Evolutionary conservation across 805 yeast species (phyloP).

Genomic region (Candida tibetensis): DNA sequence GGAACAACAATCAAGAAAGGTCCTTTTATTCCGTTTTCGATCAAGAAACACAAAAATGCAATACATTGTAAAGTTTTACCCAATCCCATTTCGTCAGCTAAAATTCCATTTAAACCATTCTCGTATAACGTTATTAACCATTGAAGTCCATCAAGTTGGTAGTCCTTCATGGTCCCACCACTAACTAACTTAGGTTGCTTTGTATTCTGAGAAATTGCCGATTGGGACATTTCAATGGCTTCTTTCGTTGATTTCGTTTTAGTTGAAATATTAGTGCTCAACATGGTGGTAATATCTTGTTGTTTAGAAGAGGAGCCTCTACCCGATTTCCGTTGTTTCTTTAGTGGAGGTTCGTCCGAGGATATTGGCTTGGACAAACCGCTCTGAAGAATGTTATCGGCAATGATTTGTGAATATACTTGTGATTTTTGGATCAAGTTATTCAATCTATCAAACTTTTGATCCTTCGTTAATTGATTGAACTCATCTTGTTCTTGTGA

Average conservation of each 20-base stretch:
- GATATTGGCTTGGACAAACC: conserved; percentile 26
- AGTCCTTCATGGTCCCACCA: conserved; percentile 66
- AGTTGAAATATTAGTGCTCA: conserved; percentile 15
- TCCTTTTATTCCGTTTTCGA: conserved; percentile 75
- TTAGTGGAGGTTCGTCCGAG: conserved; percentile 18
- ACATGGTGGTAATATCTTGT: conserved; percentile 12
- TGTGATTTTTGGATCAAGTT: conserved; percentile 84
- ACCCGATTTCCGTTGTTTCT: conserved; percentile 16
- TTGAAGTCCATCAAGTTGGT: conserved; percentile 86
- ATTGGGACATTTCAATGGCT: conserved; percentile 27
- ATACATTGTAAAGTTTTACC: conserved; percentile 93
- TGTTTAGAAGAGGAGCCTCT: conserved; percentile 38
- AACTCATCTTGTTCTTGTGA: conserved; percentile 37
- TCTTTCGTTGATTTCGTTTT: conserved; percentile 17
- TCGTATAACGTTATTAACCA: conserved; percentile 89
- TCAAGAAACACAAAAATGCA: conserved; percentile 67
- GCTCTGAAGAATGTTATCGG: conserved; percentile 66
- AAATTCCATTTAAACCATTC: conserved; percentile 90
- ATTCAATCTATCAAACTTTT: conserved; percentile 63
- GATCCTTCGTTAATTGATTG: conserved; percentile 47
- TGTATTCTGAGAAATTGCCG: conserved; percentile 9
- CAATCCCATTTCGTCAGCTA: conserved; percentile 97
- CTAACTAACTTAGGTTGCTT: conserved; percentile 32
- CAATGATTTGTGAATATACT: conserved; percentile 79
- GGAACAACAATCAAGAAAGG: conserved; percentile 82